A percentile compares a stretch with the other conserved stretches of the same genome.
Evolutionary conservation across 2,329 filamentous ascomycete genomes (phyloP).

Genomic region (Alternaria ethzedia): DNA sequence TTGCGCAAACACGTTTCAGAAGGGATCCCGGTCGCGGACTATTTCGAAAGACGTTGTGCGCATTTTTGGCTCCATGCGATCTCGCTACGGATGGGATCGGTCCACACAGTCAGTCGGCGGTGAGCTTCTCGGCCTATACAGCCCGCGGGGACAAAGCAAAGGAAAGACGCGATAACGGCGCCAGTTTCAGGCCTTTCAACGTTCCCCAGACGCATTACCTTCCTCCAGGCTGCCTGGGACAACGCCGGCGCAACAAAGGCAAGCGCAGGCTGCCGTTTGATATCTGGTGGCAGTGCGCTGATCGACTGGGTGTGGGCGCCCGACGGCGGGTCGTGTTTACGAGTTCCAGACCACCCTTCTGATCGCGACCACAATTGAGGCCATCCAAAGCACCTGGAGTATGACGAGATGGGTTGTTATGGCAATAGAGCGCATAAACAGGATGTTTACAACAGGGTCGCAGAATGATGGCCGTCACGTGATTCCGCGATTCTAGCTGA

Average conservation of each 20-base stretch:
- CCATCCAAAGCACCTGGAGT: constrained; percentile 18
- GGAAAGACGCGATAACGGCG: constrained; percentile 22
- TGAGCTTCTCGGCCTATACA: constrained; percentile 36
- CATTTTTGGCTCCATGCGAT: constrained; percentile 25
- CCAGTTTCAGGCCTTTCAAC: constrained; percentile 10
- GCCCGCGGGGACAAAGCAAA: constrained; percentile 37
- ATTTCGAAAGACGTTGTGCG: constrained; percentile 22
- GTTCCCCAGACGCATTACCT: constrained; percentile 12
- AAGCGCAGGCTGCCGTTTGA: constrained; percentile 34
- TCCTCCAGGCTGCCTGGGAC: constrained; percentile 20
- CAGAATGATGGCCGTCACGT: constrained; percentile 14
- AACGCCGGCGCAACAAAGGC: constrained; percentile 13
- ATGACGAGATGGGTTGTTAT: constrained; percentile 18
- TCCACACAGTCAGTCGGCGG: constrained; percentile 39
- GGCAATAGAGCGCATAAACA: constrained; percentile 22
- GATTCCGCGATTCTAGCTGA: constrained; percentile 12
- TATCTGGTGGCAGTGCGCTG: constrained; percentile 30
- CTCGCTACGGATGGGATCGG: constrained; percentile 36
- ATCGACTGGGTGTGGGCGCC: constrained; percentile 38
- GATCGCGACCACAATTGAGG: constrained; percentile 23
- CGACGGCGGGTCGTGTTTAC: constrained; percentile 22
- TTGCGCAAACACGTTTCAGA: constrained; percentile 32
- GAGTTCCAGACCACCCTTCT: constrained; percentile 19
- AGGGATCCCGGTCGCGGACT: constrained; percentile 28
- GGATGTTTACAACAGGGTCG: constrained; percentile 18